phyloP scores from a whole-genome alignment of 148 eudicot species.

The Diospyros lotus region DNA sequence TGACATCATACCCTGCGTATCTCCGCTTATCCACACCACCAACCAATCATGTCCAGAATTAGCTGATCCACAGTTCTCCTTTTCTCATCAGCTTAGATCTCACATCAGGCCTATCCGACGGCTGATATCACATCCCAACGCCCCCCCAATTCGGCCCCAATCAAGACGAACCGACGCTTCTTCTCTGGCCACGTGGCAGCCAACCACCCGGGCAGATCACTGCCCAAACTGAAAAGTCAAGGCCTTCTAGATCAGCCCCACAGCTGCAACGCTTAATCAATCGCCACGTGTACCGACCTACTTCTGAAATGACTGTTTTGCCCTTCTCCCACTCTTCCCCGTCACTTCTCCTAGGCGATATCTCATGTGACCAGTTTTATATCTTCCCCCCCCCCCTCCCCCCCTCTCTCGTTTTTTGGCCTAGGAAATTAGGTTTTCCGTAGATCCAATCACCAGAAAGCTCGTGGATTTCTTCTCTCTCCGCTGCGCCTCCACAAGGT shows the following conservation, averaged over 20 bases:
- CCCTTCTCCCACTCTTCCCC: slow-evolving; percentile 13
- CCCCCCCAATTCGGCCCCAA: no score
- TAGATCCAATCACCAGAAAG: neutral
- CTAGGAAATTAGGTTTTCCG: slow-evolving; percentile 7
- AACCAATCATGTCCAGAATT: no score
- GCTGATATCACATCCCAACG: no score
- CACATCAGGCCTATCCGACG: no score
- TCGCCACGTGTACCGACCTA: neutral
- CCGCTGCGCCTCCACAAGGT: neutral
- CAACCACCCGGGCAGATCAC: no score
- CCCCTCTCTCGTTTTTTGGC: neutral
- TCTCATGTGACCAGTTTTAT: slow-evolving; percentile 5
- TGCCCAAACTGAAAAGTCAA: neutral
- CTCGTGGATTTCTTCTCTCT: neutral
- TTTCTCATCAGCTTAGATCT: no score
- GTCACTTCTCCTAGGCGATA: slow-evolving; percentile 11
- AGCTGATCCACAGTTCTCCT: no score
- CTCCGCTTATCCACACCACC: no score
- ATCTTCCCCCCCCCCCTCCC: neutral
- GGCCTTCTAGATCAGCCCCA: slow-evolving; percentile 8
- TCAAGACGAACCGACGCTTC: no score
- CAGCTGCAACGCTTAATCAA: neutral
- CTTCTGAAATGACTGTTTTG: neutral
- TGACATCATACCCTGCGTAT: no score
- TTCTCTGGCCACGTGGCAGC: no score